Conservation (phyloP, 2,329 filamentous ascomycete genomes). For the Calonectria naviculata region DNA sequence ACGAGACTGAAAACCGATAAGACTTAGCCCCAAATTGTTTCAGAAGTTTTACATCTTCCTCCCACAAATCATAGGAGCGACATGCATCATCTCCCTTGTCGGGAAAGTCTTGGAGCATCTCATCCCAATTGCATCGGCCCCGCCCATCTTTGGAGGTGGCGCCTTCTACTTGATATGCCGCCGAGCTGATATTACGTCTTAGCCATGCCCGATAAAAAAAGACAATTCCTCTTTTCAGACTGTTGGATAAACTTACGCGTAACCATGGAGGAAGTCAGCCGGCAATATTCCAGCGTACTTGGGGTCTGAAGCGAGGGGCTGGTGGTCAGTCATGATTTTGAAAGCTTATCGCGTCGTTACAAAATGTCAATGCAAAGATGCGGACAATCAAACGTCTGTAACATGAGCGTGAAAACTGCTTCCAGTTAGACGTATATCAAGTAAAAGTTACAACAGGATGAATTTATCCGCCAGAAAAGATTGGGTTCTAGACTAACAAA, state of each 20-base stretch:
- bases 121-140: neutral
- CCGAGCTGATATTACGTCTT: neutral
- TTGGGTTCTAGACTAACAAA: neutral
- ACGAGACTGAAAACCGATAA: constrained; percentile 4
- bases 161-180: constrained; percentile 5
- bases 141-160: neutral
- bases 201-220: no score
- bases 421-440: no score
- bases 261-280: neutral
- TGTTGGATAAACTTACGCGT: neutral
- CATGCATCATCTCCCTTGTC: constrained; percentile 2
- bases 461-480: no score
- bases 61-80: constrained; percentile 7
- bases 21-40: neutral
- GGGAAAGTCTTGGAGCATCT: neutral
- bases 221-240: no score
- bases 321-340: neutral
- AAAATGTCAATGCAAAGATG: no score
- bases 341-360: no score
- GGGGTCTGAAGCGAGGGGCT: neutral
- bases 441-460: no score
- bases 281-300: neutral
- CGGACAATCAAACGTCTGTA: no score
- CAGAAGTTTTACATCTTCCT: neutral
- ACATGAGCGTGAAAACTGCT: no score